phyloP scores from a whole-genome alignment of 352 stramenopile genomes.

The Pythium biforme region DNA sequence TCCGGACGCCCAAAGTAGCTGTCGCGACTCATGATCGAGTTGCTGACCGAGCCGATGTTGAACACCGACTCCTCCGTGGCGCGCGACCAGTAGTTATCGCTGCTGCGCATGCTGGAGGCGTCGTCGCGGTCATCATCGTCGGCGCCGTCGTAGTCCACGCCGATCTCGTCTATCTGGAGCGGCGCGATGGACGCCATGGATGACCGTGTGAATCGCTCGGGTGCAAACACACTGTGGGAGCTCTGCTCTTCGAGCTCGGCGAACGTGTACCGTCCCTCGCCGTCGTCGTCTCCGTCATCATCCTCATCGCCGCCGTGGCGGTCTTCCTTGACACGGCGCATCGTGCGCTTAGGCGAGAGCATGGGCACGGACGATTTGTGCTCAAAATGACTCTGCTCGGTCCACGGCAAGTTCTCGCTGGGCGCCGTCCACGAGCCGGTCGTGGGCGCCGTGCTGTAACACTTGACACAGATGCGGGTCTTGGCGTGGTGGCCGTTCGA shows the following conservation, averaged over 20 bases:
- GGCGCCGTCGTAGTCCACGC: constrained; percentile 7
- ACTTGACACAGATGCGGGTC: constrained; percentile 61
- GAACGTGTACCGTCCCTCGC: constrained; percentile 26
- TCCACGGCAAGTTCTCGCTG: constrained; percentile 18
- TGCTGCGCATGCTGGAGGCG: constrained; percentile 13
- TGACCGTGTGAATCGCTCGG: constrained; percentile 27
- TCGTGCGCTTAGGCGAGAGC: constrained; percentile 10
- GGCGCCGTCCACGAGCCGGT: constrained; percentile 21
- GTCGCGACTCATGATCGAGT: constrained; percentile 22
- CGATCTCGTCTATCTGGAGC: constrained; percentile 23
- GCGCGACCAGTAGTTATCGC: constrained; percentile 20
- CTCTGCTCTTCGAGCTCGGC: constrained; percentile 29
- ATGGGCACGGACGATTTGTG: constrained; percentile 16
- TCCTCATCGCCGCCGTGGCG: background rate
- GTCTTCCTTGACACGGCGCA: constrained; percentile 17
- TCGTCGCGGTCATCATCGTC: constrained; percentile 13
- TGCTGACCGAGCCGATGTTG: constrained; percentile 23
- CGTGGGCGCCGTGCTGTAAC: constrained; percentile 37
- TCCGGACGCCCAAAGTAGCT: constrained; percentile 22
- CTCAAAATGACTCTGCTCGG: constrained; percentile 22
- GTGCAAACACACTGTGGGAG: constrained; percentile 28
- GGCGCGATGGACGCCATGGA: constrained; percentile 21
- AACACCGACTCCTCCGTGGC: constrained; percentile 24
- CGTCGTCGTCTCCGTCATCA: constrained; percentile 11
- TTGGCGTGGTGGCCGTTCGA: constrained; percentile 32